These are phyloP conservation scores for Beauveria sp. DNA, from an alignment of 2,329 filamentous ascomycete genomes.

Conservation along the genomic window DNA sequence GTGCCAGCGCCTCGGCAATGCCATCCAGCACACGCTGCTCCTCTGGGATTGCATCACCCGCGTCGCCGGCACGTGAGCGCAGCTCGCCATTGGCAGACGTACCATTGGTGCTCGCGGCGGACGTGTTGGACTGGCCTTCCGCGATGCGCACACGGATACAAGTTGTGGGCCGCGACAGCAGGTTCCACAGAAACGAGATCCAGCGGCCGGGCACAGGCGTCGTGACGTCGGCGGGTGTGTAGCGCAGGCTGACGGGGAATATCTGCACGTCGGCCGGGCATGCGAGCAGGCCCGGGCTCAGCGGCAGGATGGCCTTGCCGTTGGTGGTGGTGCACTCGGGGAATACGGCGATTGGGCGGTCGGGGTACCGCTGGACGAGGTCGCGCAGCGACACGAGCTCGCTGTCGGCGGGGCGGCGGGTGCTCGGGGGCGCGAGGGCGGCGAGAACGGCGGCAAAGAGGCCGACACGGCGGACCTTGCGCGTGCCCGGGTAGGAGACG, in stretches of 20 bases:
- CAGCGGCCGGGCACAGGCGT: constrained; percentile 77
- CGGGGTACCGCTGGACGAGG: constrained; percentile 61
- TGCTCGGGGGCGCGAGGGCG: constrained; percentile 56
- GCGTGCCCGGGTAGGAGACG: constrained; percentile 66
- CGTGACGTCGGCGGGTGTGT: constrained; percentile 81
- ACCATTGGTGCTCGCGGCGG: constrained; percentile 30
- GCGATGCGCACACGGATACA: constrained; percentile 88
- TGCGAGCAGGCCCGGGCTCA: constrained; percentile 69
- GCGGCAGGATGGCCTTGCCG: constrained; percentile 77
- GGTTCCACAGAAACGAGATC: constrained; percentile 70
- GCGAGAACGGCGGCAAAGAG: constrained; percentile 67
- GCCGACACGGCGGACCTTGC: constrained; percentile 67
- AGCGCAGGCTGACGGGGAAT: constrained; percentile 85
- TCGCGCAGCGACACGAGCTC: constrained; percentile 53
- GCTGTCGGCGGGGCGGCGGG: constrained; percentile 29
- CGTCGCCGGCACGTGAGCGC: constrained; percentile 20
- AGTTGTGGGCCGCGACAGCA: constrained; percentile 78
- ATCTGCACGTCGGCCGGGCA: constrained; percentile 63
- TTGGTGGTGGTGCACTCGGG: constrained; percentile 95
- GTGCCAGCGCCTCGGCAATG: constrained; percentile 78
- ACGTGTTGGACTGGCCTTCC: constrained; percentile 55
- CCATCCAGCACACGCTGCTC: constrained; percentile 69
- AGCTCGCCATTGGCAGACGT: constrained; percentile 22
- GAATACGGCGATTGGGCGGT: constrained; percentile 75
- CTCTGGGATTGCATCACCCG: constrained; percentile 35